These are phyloP conservation scores for Paxillus rubicundulus DNA, from an alignment of 768 basidiomycete genomes.

Conservation along the genomic window DNA sequence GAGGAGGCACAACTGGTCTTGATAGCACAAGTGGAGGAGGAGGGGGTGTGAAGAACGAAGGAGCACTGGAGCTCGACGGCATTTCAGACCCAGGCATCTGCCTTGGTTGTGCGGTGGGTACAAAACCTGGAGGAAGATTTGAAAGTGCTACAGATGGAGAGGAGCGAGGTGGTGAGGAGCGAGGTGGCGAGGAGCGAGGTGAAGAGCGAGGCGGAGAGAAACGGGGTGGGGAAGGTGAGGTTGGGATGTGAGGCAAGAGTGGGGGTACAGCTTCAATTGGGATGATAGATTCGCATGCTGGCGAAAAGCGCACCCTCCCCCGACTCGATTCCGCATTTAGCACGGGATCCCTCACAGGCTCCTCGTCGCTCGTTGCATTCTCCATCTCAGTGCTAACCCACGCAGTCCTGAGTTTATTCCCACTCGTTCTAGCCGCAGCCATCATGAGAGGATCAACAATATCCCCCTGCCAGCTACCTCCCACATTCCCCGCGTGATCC, in stretches of 20 bases:
- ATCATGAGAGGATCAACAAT: constrained; percentile 30
- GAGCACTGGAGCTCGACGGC: constrained; percentile 1
- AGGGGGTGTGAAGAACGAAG: constrained; percentile 17
- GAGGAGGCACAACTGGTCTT: constrained; percentile 1
- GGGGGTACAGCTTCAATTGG: constrained; percentile 16
- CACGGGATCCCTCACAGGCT: constrained; percentile 18
- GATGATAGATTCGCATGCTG: constrained; percentile 2
- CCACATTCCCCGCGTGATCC: constrained; percentile 14
- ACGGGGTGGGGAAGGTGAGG: constrained; percentile 12
- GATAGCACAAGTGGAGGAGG: constrained; percentile 13
- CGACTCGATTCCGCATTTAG: constrained; percentile 5
- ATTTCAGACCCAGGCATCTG: constrained; percentile 11
- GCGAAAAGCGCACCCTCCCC: constrained; percentile 18
- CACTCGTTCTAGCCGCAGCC: constrained; percentile 18
- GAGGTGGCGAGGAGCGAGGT: constrained; percentile 7
- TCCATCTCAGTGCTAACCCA: constrained; percentile 48
- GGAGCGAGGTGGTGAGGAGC: constrained; percentile 14
- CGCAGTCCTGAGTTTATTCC: constrained; percentile 24
- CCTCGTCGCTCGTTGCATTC: constrained; percentile 26
- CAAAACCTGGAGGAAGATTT: constrained; percentile 28
- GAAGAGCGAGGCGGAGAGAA: constrained; percentile 14
- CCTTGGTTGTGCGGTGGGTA: constrained; percentile 23
- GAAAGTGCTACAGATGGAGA: constrained; percentile 5
- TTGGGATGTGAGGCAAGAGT: constrained; percentile 9
- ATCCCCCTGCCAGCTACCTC: constrained; percentile 27